Percentiles rank a stretch among this genome's conserved stretches.
phyloP scores from a whole-genome alignment of 2,329 filamentous ascomycete genomes.

The Pyricularia pennisetigena region DNA sequence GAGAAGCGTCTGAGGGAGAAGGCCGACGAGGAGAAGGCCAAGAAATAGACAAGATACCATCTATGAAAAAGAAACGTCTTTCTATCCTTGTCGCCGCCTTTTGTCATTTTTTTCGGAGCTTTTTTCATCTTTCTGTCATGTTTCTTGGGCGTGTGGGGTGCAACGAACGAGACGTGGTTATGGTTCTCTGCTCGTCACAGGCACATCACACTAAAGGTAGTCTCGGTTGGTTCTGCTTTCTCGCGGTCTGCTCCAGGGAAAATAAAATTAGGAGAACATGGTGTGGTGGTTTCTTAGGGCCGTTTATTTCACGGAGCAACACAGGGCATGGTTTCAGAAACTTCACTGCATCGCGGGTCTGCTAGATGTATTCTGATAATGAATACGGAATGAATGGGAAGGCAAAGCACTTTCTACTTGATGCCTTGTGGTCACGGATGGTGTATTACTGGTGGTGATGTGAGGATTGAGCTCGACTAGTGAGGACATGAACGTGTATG shows the following conservation, averaged over 20 bases:
- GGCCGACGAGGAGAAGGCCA: slow-evolving; percentile 71
- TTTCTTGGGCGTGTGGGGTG: slow-evolving; percentile 3
- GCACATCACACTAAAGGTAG: slow-evolving; percentile 11
- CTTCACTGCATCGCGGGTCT: slow-evolving; percentile 14
- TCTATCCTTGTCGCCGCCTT: background rate
- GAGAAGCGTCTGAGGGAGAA: slow-evolving; percentile 91
- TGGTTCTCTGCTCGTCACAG: slow-evolving; percentile 2
- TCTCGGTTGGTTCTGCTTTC: slow-evolving; percentile 13
- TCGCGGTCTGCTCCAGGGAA: slow-evolving; percentile 10
- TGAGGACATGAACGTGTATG: background rate
- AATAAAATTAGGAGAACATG: background rate
- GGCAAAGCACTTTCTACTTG: slow-evolving; percentile 3
- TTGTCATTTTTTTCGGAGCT: slow-evolving; percentile 2
- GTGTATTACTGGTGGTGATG: background rate
- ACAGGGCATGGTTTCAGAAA: slow-evolving; percentile 14
- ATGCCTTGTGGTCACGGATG: background rate
- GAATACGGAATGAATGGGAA: slow-evolving; percentile 17
- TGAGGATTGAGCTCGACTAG: background rate
- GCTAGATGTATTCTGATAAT: slow-evolving; percentile 22
- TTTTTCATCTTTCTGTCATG: slow-evolving; percentile 1
- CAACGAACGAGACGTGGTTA: background rate
- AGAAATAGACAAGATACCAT: slow-evolving; percentile 56
- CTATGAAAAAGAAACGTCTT: slow-evolving; percentile 2
- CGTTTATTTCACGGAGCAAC: slow-evolving; percentile 3
- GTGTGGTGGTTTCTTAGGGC: slow-evolving; percentile 7